These are phyloP conservation scores for Amesomyces nigricolor DNA, from an alignment of 2,329 filamentous ascomycete species.

Conservation along the genomic window DNA sequence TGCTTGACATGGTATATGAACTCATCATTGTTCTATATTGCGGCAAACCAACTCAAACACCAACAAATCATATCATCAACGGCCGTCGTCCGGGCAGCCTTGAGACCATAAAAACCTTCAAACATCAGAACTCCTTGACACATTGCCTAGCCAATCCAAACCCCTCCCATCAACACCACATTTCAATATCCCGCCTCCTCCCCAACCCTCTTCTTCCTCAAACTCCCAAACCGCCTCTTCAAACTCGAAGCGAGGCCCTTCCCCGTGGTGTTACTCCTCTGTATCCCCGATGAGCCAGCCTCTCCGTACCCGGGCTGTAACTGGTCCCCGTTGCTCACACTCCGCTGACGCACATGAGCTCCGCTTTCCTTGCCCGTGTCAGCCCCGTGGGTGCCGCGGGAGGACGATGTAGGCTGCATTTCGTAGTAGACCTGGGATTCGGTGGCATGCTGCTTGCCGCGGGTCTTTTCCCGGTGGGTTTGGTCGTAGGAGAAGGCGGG, in stretches of 20 bases:
- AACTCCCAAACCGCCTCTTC: constrained; percentile 49
- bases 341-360: constrained; percentile 37
- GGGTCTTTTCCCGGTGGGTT: constrained; percentile 52
- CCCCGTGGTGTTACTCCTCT: constrained; percentile 39
- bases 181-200: neutral
- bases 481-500: constrained; percentile 67
- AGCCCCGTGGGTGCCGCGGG: neutral
- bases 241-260: constrained; percentile 45
- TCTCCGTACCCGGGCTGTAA: constrained; percentile 6
- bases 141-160: neutral
- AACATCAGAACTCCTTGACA: neutral
- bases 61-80: no score
- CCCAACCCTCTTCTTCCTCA: constrained; percentile 40
- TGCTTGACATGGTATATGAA: no score
- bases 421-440: constrained; percentile 42
- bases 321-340: constrained; percentile 35
- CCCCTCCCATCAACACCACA: no score
- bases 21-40: no score
- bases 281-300: constrained; percentile 24
- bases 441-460: constrained; percentile 26
- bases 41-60: no score
- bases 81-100: no score
- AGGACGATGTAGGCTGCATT: constrained; percentile 37
- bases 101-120: no score
- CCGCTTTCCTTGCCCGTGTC: constrained; percentile 22